Base-by-base conservation (phyloP, 108 stramenopile genomes). In the Conticribra guillardii region DNA sequence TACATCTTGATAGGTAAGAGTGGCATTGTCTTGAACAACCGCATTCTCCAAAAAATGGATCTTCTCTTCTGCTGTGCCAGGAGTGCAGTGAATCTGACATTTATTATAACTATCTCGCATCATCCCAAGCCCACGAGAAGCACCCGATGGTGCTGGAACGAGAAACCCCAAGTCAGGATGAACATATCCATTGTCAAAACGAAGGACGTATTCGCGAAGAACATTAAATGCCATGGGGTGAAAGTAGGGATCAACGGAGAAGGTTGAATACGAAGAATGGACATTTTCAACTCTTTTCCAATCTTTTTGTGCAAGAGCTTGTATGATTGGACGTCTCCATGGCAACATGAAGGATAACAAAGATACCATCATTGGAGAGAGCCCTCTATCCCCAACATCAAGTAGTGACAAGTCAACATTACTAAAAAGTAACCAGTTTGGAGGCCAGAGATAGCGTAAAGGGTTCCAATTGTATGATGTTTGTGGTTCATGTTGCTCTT, bases 141-240 rank as follows among this genome's bases (percentile, higher is more conserved):
- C 89, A 23, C 93, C 91, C 41, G 72, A 81, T 19, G 93, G 93
- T 9, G 93, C 93, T 17, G 93, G 90, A 18, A 82, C 55, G 28
- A 91, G 55, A 28, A 94, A 74, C 2, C 93, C 93, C 54, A 94
- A 69, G 73, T 94, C 93, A 17, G 93, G 90, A 71, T 94, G 90
- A 2, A 94, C 93, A 66, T 69, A 94, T 46, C 93, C 93, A 18
- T 80, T 80, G 21, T 82, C 74, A 60, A 85, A 87, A 50, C 93
- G 69, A 34, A 89, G 54, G 9, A 94, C 62, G 24, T 89, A 82
- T 76, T 94, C 92, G 28, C 88, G 73, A 28, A 94, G 53, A 5
- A 82, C 80, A 19, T 82, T 71, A 65, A 83, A 94, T 16, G 87
- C 74, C 51, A 72, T 81, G 15, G 92, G 88, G 80, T 90, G 86